Evolutionary conservation across 768 basidiomycete species (phyloP).

Genomic region (Mycena polygramma): DNA sequence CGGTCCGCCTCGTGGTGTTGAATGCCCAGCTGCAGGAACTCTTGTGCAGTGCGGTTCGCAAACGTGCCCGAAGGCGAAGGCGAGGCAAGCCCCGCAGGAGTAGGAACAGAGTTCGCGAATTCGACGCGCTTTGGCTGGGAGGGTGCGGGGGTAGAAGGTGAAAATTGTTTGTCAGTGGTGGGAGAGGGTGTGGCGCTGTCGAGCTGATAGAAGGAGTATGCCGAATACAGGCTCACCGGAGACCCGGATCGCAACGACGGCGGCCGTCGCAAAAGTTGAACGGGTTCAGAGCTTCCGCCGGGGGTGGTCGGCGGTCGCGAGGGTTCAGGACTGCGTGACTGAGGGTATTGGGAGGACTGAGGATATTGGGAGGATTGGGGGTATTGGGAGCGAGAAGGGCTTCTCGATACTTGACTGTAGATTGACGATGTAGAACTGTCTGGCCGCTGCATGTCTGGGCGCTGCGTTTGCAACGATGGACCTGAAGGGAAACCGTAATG

Average conservation of each 20-base stretch:
- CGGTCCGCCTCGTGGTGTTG: conserved; percentile 82
- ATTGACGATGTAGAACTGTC: conserved; percentile 30
- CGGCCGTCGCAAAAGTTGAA: conserved; percentile 47
- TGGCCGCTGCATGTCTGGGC: conserved; percentile 28
- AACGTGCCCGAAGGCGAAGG: conserved; percentile 9
- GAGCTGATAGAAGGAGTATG: conserved; percentile 76
- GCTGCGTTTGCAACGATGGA: conserved; percentile 17
- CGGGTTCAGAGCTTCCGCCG: conserved; percentile 15
- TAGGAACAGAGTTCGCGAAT: conserved; percentile 22
- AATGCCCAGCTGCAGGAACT: conserved; percentile 83
- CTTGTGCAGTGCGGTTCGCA: conserved; percentile 61
- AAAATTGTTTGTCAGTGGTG: conserved; percentile 44
- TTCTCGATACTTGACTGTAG: conserved; percentile 26
- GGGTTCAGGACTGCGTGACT: conserved; percentile 23
- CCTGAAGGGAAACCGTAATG: conserved; percentile 13
- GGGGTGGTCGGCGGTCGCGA: conserved; percentile 20
- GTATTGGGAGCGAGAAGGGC: not conserved
- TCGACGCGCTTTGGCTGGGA: conserved; percentile 18
- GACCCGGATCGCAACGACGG: conserved; percentile 54
- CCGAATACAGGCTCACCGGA: conserved; percentile 65
- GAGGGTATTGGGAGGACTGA: not conserved
- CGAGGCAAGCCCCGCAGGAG: conserved; percentile 30
- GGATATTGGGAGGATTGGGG: not conserved
- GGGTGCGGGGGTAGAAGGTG: conserved; percentile 29
- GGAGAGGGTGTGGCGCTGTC: conserved; percentile 62